Evolutionary conservation across 139 green algal genomes (phyloP).

Genomic region (Chlorella sorokiniana): DNA sequence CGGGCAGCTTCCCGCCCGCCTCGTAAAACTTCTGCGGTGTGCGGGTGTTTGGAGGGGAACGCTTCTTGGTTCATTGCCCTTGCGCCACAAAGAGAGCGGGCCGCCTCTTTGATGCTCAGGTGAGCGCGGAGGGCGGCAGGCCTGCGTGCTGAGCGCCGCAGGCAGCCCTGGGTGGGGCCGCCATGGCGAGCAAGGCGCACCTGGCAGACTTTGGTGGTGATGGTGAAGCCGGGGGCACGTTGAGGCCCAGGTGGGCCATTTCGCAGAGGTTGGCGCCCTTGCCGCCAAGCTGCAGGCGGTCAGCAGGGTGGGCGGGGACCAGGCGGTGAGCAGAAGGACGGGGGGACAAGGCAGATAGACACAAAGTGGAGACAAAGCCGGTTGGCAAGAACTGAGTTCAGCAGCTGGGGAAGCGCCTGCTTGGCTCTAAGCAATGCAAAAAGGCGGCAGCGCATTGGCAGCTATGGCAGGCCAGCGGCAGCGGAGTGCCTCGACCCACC

Average conservation of each 20-base stretch:
- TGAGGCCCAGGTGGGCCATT: slow-evolving; percentile 86
- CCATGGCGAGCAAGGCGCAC: not conserved
- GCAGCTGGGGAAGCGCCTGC: not conserved
- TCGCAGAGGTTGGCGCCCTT: slow-evolving; percentile 88
- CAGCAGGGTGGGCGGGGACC: too few relatives aligned
- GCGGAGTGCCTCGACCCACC: not conserved
- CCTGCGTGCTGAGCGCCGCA: too few relatives aligned
- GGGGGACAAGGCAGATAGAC: not conserved
- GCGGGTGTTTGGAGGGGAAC: not conserved
- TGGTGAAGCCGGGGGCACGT: slow-evolving; percentile 88
- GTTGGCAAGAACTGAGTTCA: too few relatives aligned
- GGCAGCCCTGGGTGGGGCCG: not conserved
- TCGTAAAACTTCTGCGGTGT: slow-evolving; percentile 3
- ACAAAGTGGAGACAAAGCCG: not conserved
- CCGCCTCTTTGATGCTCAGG: too few relatives aligned
- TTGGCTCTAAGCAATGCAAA: not conserved
- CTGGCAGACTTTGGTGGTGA: slow-evolving; percentile 87
- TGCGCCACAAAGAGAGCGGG: too few relatives aligned
- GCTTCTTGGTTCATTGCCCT: too few relatives aligned
- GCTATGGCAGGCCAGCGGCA: not conserved
- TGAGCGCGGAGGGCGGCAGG: too few relatives aligned
- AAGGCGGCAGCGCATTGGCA: not conserved
- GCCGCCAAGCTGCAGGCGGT: slow-evolving; percentile 24
- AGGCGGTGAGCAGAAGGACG: not conserved
- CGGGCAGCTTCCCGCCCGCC: slow-evolving; percentile 65